phyloP scores from a whole-genome alignment of 345 rosid genomes.

The Camelina sativa region DNA sequence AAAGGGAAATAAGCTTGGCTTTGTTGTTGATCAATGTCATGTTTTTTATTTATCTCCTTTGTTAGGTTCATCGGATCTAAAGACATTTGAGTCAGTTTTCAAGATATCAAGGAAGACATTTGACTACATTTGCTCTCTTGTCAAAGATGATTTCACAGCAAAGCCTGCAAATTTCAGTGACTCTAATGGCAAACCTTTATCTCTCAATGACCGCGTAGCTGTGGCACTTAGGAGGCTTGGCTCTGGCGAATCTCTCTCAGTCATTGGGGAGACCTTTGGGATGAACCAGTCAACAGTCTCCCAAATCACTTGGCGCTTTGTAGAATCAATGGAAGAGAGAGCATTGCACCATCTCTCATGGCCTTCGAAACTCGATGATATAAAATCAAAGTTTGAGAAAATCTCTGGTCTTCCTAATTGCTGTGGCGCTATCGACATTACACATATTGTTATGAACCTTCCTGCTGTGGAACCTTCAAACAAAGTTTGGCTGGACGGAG shows the following conservation, averaged over 20 bases:
- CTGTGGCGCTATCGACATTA: conserved; percentile 70
- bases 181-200: conserved; percentile 54
- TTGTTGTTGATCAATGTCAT: conserved; percentile 24
- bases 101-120: conserved; percentile 73
- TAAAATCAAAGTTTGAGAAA: conserved; percentile 68
- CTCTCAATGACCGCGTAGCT: conserved; percentile 67
- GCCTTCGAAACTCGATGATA: conserved; percentile 61
- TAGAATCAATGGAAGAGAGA: conserved; percentile 79
- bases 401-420: conserved; percentile 69
- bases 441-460: conserved; percentile 69
- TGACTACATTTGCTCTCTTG: conserved; percentile 72
- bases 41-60: conserved; percentile 47
- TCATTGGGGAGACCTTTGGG: conserved; percentile 66
- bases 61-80: conserved; percentile 50
- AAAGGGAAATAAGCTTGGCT: background rate
- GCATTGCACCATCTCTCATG: conserved; percentile 65
- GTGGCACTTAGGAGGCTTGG: conserved; percentile 78
- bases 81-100: conserved; percentile 65
- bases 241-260: conserved; percentile 75
- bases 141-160: conserved; percentile 63
- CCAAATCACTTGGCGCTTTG: conserved; percentile 80
- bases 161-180: conserved; percentile 57
- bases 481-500: conserved; percentile 65
- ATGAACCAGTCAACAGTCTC: conserved; percentile 77
- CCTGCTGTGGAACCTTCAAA: conserved; percentile 62